Conservation (phyloP, 1,284 basidiomycete genomes). For the Volvariella volvacea region DNA sequence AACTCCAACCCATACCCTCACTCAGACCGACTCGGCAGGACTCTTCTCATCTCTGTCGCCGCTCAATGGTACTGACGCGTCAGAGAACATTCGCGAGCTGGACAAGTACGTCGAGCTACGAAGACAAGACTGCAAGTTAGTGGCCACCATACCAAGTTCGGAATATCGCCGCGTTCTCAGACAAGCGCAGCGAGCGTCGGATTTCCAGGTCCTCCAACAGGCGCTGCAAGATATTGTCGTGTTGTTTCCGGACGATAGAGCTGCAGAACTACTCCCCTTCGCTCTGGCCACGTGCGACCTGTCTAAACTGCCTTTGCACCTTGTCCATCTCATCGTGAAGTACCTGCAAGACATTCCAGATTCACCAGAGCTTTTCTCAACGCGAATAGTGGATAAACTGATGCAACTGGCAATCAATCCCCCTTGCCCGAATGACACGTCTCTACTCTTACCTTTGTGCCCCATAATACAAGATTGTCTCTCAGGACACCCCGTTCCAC, state of each 20-base stretch:
- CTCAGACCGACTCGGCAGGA: too few species aligned
- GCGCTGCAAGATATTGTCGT: slow-evolving; percentile 5
- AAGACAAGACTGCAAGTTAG: neutral
- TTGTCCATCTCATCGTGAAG: too few species aligned
- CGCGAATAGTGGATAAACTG: too few species aligned
- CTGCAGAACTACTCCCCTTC: neutral
- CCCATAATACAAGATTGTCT: slow-evolving; percentile 17
- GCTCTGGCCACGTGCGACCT: neutral
- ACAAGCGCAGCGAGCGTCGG: slow-evolving; percentile 1
- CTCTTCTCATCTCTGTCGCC: too few species aligned
- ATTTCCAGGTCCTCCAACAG: neutral
- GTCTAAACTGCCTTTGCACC: neutral
- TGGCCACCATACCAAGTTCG: slow-evolving; percentile 5
- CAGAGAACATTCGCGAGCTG: too few species aligned
- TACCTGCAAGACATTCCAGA: too few species aligned
- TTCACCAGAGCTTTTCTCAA: too few species aligned
- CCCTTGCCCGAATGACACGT: neutral
- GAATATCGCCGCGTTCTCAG: slow-evolving; percentile 7
- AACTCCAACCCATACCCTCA: neutral
- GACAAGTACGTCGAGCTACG: slow-evolving; percentile 6
- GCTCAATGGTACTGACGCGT: too few species aligned
- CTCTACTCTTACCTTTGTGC: slow-evolving; percentile 15
- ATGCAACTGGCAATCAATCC: too few species aligned
- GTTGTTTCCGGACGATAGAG: slow-evolving; percentile 2
- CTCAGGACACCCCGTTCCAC: slow-evolving; percentile 14